Evolutionary conservation across 345 rosid species (phyloP), one percentile per base, ranked within the genome.

Genomic region (Corchorus capsularis): DNA sequence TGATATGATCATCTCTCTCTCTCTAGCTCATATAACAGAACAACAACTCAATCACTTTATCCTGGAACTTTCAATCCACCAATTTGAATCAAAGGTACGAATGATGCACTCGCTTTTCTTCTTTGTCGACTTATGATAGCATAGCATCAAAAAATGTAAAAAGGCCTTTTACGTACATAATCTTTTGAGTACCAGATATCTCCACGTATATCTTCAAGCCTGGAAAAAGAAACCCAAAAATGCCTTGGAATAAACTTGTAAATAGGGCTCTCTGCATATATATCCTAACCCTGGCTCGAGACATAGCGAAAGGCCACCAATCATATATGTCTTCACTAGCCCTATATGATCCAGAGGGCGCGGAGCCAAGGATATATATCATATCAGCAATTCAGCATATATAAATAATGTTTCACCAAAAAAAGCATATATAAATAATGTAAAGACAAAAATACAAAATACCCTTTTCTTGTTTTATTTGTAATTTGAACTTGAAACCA

Each of bases 261-360:
- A 10, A 69, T 50, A 52, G 73, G 32, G 73, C 32, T 32, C 27
- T 27, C 27, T 27, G 27, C 27, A 27, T 27, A 50, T 47, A 27
- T 27, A 50, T 47, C 17, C 49, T n/a, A 35, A 19, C 10, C 37
- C 11, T 22, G 69, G 75, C 85, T 50, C 37, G 8, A 43, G 62
- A 63, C 19, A 45, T 43, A 65, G 71, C 74, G 43, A 82, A 75
- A 70, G 80, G 80, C 68, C 81, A 81, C 41, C 43, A 65, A 14
- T 32, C 5, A 20, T 9, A 7, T 32, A 16, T 27, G 4, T 35
- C 19, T 62, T 15, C 19, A 13, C 43, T 32, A 27, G 37, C 11
- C 68, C 2, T 63, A 0, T 39, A 14, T 63, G 27, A 27, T 27
- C 27, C 27, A 27, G 27, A 27, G 27, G 27, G 27, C 27, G 27